Evolutionary conservation across 2,329 filamentous ascomycete genomes (phyloP).

Genomic region (Chaetomiaceae sp.): DNA sequence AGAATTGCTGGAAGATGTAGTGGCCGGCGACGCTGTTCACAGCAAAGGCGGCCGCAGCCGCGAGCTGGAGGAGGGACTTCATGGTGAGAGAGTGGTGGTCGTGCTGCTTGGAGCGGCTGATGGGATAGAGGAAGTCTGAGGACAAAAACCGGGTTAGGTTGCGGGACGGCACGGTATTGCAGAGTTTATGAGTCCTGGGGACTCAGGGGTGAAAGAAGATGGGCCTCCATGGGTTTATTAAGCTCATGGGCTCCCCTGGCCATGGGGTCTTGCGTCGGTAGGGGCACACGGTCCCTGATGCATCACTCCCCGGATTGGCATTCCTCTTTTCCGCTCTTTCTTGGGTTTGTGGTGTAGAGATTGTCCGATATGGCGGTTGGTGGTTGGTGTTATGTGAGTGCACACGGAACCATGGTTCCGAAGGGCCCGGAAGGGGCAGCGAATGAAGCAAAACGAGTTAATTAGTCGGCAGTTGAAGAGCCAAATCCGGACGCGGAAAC

Average conservation of each 20-base stretch:
- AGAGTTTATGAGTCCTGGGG: neutral
- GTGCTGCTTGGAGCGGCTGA: neutral
- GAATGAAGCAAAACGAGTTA: neutral
- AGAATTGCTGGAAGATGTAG: conserved; percentile 41
- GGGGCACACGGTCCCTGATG: neutral
- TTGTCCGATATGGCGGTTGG: neutral
- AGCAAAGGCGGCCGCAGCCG: conserved; percentile 26
- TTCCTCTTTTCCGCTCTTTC: neutral
- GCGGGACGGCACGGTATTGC: conserved; percentile 2
- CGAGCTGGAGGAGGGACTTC: conserved; percentile 20
- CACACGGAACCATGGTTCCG: conserved; percentile 7
- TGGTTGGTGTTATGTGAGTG: neutral
- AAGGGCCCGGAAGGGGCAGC: neutral
- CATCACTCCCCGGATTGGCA: neutral
- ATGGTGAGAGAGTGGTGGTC: conserved; percentile 8
- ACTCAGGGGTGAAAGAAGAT: neutral
- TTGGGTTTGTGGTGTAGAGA: neutral
- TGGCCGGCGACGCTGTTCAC: conserved; percentile 34
- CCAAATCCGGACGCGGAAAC: neutral
- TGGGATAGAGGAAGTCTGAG: neutral
- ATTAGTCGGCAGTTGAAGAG: conserved; percentile 4
- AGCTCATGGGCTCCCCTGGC: neutral
- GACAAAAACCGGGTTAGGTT: neutral
- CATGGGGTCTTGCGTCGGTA: neutral
- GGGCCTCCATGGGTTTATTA: neutral